Evolutionary conservation across 495 filamentous ascomycete species (phyloP), one percentile per base, ranked within the genome.

Genomic region (Hypoxylon fragiforme): DNA sequence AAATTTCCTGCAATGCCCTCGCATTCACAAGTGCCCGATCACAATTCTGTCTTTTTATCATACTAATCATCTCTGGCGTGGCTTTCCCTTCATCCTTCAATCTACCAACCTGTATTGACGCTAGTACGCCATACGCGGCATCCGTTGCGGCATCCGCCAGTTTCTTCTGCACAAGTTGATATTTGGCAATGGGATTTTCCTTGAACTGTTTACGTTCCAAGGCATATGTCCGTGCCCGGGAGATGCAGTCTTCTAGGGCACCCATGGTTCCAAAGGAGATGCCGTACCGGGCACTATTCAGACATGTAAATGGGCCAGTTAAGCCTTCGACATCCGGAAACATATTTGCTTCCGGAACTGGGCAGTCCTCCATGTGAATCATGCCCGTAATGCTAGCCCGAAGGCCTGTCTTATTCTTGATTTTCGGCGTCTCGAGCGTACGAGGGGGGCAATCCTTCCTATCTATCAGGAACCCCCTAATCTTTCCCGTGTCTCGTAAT

Each of bases 141-240:
- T 97, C 94, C 0, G 95, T 97, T 7, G 81, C 79, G 11, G 92
- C 94, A 68, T 97, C 92, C 0, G 91, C 86, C 52, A 98, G 75
- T 75, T 98, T 98, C 83, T 96, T 97, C 77, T 98, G 94, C 32
- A 98, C 81, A n/a, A 98, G 81, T 71, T 98, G 94, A 62, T 97
- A 98, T 74, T 92, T 97, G 26, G 94, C 94, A 32, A 98, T 76
- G 1, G 94, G 90, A 67, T 97, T 97, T 28, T 86, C 85, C 75
- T 95, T 96, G 82, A 98, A 98, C 71, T 98, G 94, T 70, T 89
- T 92, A 47, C 94, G 80, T 70, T 96, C 89, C 21, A 98, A 74
- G 13, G 91, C 85, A 69, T 98, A 98, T 12, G 83, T 85, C 50
- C 92, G 82, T 1, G 94, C 85, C 51, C 92, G 78, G 7, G 73